Conservation (phyloP, 768 basidiomycete genomes). For the Cystobasidium onofrii region DNA sequence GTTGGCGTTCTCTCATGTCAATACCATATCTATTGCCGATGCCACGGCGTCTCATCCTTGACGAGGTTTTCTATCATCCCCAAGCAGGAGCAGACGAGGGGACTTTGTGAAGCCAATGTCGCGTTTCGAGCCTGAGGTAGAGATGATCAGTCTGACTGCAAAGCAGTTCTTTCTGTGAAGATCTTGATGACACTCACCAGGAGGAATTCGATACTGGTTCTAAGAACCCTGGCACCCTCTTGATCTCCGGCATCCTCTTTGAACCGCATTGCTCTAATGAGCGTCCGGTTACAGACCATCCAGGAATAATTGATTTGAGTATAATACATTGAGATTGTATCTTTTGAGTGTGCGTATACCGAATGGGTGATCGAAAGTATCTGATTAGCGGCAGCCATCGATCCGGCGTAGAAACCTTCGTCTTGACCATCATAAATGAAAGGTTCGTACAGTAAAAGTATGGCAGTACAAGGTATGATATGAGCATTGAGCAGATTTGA, state of each 20-base stretch:
- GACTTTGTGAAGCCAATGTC: slow-evolving; percentile 7
- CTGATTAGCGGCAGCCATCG: neutral
- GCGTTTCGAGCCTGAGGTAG: slow-evolving; percentile 5
- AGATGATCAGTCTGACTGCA: neutral
- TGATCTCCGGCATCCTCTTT: slow-evolving; percentile 5
- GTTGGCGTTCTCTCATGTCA: no score
- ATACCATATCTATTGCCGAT: neutral
- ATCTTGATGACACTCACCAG: neutral
- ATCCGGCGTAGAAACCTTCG: neutral
- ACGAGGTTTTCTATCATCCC: slow-evolving; percentile 21
- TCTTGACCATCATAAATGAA: slow-evolving; percentile 6
- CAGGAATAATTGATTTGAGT: slow-evolving; percentile 24
- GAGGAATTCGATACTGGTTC: slow-evolving; percentile 14
- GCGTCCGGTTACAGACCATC: slow-evolving; percentile 17
- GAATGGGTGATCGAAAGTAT: neutral
- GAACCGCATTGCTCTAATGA: slow-evolving; percentile 20
- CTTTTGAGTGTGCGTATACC: slow-evolving; percentile 10
- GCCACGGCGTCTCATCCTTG: slow-evolving; percentile 15
- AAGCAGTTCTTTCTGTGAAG: neutral
- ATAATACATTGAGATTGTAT: slow-evolving; percentile 4
- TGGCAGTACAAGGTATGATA: slow-evolving; percentile 18
- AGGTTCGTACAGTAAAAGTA: slow-evolving; percentile 16
- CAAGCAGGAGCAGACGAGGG: slow-evolving; percentile 2
- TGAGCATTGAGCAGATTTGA: slow-evolving; percentile 22
- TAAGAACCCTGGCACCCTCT: neutral